Base-by-base conservation (phyloP, 2,329 filamentous ascomycete genomes). In the Emergomyces africanus region DNA sequence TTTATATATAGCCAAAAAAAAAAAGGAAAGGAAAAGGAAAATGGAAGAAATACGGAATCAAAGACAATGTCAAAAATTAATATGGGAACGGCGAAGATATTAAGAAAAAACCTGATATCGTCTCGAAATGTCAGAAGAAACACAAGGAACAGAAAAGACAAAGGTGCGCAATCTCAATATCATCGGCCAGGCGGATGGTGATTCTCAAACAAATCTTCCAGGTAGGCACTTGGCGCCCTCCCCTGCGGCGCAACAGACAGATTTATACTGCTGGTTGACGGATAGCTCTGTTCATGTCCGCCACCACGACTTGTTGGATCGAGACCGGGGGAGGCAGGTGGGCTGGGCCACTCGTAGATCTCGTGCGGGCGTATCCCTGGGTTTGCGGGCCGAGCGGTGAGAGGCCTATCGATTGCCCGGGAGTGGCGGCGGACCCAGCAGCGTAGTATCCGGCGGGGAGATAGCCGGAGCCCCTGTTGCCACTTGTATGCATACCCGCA, bases 391-490 rank as follows among this genome's bases (percentile, higher is more conserved):
- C 79, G 59, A 87, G 73, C 64, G 83, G 86, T 28, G 82, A 80
- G 69, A 87, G 69, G 63, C 80, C 83, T 64, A 86, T 84, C 15
- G 81, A 79, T 23, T 57, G 55, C 28, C 37, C 30, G 60, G 18
- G 53, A 59, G 70, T 72, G 49, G 80, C 77, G 12, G 79, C 79
- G 37, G 79, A 80, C 25, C 86, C 82, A 5, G 89, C 82, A 37
- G 90, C 86, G 69, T 97, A 97, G 75, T 95, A 96, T 1, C 92
- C 92, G 2, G 92, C 87, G 18, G 92, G 92, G 23, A 96, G 79
- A 70, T 92, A 95, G 35, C 61, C 70, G n/a, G 89, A 95, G 61
- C 82, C 83, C 57, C 91, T 86, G 63, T 82, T 82, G n/a, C 68
- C 68, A 65, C 83, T 83, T 51, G 75, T 75, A 44, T 79, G 74